Percentiles rank a stretch among this genome's conserved stretches.
phyloP scores from a whole-genome alignment of 2,329 filamentous ascomycete species.

The Pleoardoris graminearum region DNA sequence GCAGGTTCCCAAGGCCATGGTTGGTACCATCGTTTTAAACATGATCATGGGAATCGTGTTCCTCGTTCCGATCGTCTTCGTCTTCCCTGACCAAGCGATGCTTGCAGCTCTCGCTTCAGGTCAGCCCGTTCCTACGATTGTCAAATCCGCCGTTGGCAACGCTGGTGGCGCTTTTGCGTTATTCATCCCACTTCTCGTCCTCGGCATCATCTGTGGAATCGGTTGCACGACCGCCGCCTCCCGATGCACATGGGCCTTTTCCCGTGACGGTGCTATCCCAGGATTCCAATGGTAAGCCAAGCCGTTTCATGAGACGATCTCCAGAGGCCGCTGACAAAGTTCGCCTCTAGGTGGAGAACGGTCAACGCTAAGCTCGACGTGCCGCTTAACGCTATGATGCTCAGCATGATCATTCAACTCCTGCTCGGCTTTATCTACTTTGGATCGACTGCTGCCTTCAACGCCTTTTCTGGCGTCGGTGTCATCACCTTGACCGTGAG shows the following conservation, averaged over 20 bases:
- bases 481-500: slow-evolving; percentile 71
- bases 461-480: slow-evolving; percentile 70
- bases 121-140: slow-evolving; percentile 68
- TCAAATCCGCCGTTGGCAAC: slow-evolving; percentile 64
- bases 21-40: slow-evolving; percentile 68
- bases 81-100: slow-evolving; percentile 64
- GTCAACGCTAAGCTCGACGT: slow-evolving; percentile 66
- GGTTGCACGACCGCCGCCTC: slow-evolving; percentile 71
- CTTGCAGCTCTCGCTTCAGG: slow-evolving; percentile 59
- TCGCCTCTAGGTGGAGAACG: slow-evolving; percentile 55
- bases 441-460: slow-evolving; percentile 70
- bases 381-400: slow-evolving; percentile 72
- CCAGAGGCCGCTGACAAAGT: neutral
- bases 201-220: slow-evolving; percentile 68
- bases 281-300: slow-evolving; percentile 52
- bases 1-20: slow-evolving; percentile 75
- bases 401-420: slow-evolving; percentile 67
- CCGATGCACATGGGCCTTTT: slow-evolving; percentile 70
- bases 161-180: slow-evolving; percentile 65
- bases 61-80: slow-evolving; percentile 69
- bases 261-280: slow-evolving; percentile 70
- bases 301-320: neutral
- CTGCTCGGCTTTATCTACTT: slow-evolving; percentile 70
- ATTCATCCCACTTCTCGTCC: slow-evolving; percentile 66
- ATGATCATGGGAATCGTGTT: slow-evolving; percentile 68